These are phyloP conservation scores for Wickerhamomyces bovis DNA, from an alignment of 805 yeast genomes.

Conservation along the genomic window DNA sequence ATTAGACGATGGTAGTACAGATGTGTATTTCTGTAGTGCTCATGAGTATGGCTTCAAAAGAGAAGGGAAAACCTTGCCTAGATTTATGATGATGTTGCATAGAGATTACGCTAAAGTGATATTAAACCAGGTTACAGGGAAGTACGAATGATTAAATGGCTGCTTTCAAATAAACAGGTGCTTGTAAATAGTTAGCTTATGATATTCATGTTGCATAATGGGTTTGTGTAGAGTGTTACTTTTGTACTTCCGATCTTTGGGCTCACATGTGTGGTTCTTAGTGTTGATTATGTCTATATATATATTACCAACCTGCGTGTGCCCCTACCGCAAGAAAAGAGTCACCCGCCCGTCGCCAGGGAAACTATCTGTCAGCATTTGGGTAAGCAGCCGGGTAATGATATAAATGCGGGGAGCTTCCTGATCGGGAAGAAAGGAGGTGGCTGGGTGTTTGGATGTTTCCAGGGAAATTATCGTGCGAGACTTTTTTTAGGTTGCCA, in stretches of 20 bases:
- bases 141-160: background rate
- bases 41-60: slow-evolving; percentile 20
- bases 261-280: too few species aligned
- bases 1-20: slow-evolving; percentile 1
- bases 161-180: background rate
- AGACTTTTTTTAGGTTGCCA: background rate
- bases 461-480: background rate
- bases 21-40: slow-evolving; percentile 16
- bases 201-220: background rate
- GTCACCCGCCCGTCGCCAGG: background rate
- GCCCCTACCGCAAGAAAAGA: background rate
- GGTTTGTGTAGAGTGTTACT: too few species aligned
- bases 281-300: too few species aligned
- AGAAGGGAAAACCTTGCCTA: slow-evolving; percentile 21
- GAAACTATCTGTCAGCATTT: background rate
- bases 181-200: background rate
- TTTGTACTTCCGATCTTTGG: too few species aligned
- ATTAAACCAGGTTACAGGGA: slow-evolving; percentile 1
- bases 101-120: slow-evolving; percentile 18
- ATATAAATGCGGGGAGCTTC: background rate
- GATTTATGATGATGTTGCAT: slow-evolving; percentile 10
- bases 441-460: background rate
- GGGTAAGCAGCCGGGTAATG: background rate
- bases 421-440: background rate
- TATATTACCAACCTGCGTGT: too few species aligned